Base-by-base conservation (phyloP, 2,329 filamentous ascomycete genomes). In the Xylariaceae sp. region DNA sequence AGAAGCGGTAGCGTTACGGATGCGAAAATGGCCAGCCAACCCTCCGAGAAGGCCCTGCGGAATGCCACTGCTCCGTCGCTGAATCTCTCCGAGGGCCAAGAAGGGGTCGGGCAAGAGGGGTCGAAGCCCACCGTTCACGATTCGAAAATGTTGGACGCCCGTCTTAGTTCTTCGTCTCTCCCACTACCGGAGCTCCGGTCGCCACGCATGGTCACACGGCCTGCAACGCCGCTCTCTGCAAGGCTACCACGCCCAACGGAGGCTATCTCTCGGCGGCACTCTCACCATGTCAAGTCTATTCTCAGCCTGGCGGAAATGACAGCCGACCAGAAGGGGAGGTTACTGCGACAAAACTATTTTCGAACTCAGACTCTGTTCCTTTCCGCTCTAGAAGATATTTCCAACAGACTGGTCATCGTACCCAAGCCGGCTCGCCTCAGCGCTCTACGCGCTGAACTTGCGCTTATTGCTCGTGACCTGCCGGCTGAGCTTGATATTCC, bases 401-500 rank as follows among this genome's bases (percentile, higher is more conserved):
- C 89, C 2, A 92, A 90, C 65, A 84, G 89, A n/a, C 74, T 94
- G 42, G 88, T 94, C 6, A 79, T 87, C 48, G 89, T 94, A 5
- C 89, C 89, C 1, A 94, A 94, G 66, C 83, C 86, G 33, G 89
- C 89, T 39, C 83, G 89, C 31, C 78, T 94, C 61, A 94, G 89
- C 69, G 89, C 90, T 40, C 74, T 94, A 42, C 81, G 89, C 51
- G 90, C 89, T 2, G 89, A 94, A 70, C 76, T 94, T 54, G 89
- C 88, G 13, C 76, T 94, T 34, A 89, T 94, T 56, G 87, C 86
- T 2, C 88, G 90, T 63, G 89, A 94, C 64, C 73, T 94, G 42
- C 89, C 89, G 0, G 87, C 89, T 4, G 89, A 94, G 69, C 85
- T 94, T 14, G 89, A 94, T 63, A 88, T 94, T 49, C 89, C 89